Evolutionary conservation across 371 early-diverging fungal species (phyloP), one percentile per base, ranked within the genome.

Genomic region (Mucor plumbeus): DNA sequence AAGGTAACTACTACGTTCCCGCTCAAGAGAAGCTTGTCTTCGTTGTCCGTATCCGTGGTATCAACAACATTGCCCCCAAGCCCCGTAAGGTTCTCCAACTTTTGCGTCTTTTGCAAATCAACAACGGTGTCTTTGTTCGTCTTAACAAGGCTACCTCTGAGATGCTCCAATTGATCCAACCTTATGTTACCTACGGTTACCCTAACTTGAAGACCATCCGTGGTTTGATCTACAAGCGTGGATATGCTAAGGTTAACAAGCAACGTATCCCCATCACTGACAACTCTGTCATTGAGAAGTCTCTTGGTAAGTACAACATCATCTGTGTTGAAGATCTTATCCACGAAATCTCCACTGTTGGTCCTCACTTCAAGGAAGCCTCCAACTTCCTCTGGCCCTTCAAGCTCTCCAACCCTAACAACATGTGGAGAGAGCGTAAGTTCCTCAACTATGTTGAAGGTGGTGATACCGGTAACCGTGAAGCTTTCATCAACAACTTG

Each of bases 301-400:
- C 83, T 68, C 95, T 99, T 63, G 99, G 99, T 82, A 92, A 95
- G 86, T 93, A 82, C 85, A 95, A 95, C 77, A 94, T 99, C 55
- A 91, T 97, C 87, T 99, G 99, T 81, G 83, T 99, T 70, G 99
- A 99, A 88, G 99, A 99, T 75, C 84, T 99, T 69, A 92, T 99
- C 76, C 96, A 99, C 90, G 98, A 98, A 87, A 97, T 99, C 84
- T 94, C 87, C 91, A 97, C 99, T 63, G 99, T 99, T 74, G 98
- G 98, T 62, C 97, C 98, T 65, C 83, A 97, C 92, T 83, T 83
- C 74, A 81, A 79, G 80, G 72, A 79, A 77, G 99, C 95, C 81
- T 95, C 94, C 91, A 96, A 94, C 92, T 99, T 99, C 91, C 86
- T 99, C 80, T 98, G 98, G 97, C 97, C 99, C 79, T 99, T 99